These are phyloP conservation scores for Millerago galiae DNA, from an alignment of 805 yeast genomes.

Conservation along the genomic window DNA sequence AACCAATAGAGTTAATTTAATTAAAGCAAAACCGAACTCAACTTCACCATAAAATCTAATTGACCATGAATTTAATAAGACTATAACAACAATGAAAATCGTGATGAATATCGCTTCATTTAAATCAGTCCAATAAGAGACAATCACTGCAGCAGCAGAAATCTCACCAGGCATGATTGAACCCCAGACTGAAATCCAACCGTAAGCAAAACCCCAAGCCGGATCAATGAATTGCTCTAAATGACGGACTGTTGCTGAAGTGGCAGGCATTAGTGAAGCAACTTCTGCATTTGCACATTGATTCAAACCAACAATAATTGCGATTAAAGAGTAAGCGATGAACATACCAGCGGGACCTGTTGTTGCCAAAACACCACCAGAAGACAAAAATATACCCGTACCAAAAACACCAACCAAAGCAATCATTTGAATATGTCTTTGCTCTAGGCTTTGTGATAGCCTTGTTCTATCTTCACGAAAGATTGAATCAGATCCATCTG, in stretches of 20 bases:
- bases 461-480: conserved; percentile 12
- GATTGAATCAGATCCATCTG: conserved; percentile 3
- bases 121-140: conserved; percentile 39
- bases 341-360: conserved; percentile 31
- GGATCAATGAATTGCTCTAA: conserved; percentile 35
- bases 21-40: conserved; percentile 49
- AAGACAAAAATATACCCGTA: conserved; percentile 34
- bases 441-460: conserved; percentile 13
- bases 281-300: conserved; percentile 35
- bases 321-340: conserved; percentile 28
- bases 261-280: conserved; percentile 31
- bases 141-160: conserved; percentile 37
- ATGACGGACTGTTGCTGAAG: conserved; percentile 31
- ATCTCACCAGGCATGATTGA: conserved; percentile 37
- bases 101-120: conserved; percentile 41
- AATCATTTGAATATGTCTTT: conserved; percentile 39
- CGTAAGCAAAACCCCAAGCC: conserved; percentile 40
- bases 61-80: conserved; percentile 30
- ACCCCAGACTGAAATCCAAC: conserved; percentile 38
- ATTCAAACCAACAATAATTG: conserved; percentile 31
- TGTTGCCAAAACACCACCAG: conserved; percentile 31
- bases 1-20: conserved; percentile 55
- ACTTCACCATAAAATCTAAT: conserved; percentile 41
- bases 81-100: conserved; percentile 30
- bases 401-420: conserved; percentile 42